Evolutionary conservation across 2,329 filamentous ascomycete species (phyloP), one percentile per base, ranked within the genome.

Genomic region (Neofusicoccum ribis): DNA sequence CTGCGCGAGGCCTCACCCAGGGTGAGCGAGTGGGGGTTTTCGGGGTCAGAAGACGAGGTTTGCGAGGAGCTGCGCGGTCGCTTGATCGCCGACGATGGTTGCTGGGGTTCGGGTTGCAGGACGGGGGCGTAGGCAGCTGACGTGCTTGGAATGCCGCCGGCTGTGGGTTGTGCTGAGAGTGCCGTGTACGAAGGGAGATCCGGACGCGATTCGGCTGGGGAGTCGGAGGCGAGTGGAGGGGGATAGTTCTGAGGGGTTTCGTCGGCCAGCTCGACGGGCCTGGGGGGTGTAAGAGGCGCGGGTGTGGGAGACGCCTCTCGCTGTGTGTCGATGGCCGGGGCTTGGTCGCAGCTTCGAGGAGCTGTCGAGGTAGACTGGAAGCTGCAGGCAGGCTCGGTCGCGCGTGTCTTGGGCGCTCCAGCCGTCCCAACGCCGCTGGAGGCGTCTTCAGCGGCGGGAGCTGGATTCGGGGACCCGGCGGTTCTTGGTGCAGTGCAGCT

Each of bases 211-310:
- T 81, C 83, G 80, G 84, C 78, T 84, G 86, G 85, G 83, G 84
- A 79, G 88, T 88, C 89, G 86, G 89, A 81, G 82, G 84, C 82
- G 86, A 84, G 82, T 84, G 84, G 85, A 84, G 86, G 82, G 79
- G 80, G 78, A 78, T 76, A 77, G 77, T 80, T 78, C 76, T 80
- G 81, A 79, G 85, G 81, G 77, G 75, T 82, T 83, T 87, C 85
- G 86, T 90, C 85, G 85, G 89, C 89, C 89, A 91, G 89, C 46
- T 65, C 63, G 85, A 88, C 89, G 88, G 87, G 76, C 67, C 70
- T 67, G 68, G 70, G 68, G 68, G 62, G 68, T 72, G 47, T 74
- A 72, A 70, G 62, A 71, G 72, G 75, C 75, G 73, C 67, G 49
- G 43, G 17, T 37, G 44, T 54, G 39, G 36, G 46, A 23, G 20